phyloP scores from a whole-genome alignment of 225 moss, liverwort and hornwort genomes.

The Sphagnum contortum region DNA sequence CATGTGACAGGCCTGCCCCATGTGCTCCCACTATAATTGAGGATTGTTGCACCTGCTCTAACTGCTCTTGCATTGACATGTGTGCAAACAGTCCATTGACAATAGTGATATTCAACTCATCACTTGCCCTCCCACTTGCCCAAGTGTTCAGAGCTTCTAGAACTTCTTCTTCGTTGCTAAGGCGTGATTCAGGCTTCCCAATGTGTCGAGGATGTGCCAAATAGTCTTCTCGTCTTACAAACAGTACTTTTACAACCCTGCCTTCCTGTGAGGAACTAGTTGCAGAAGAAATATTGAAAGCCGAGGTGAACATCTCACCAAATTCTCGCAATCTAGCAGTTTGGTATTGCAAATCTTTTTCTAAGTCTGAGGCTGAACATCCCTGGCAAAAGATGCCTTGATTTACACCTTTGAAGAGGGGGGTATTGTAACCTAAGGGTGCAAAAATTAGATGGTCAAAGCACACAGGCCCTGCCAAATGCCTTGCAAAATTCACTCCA shows the following conservation, averaged over 20 bases:
- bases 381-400: constrained; percentile 15
- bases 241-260: constrained; percentile 48
- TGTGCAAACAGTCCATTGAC: constrained; percentile 83
- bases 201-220: constrained; percentile 91
- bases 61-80: constrained; percentile 64
- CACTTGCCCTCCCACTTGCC: constrained; percentile 22
- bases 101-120: constrained; percentile 30
- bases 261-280: not conserved
- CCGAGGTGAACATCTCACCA: constrained; percentile 65
- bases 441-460: constrained; percentile 93
- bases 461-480: constrained; percentile 71
- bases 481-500: constrained; percentile 67
- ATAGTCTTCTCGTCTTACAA: constrained; percentile 86
- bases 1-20: constrained; percentile 87
- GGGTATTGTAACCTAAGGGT: constrained; percentile 82
- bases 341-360: constrained; percentile 14
- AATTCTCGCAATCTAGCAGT: constrained; percentile 81
- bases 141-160: constrained; percentile 45
- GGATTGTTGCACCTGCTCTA: constrained; percentile 54
- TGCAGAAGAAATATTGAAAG: constrained; percentile 33
- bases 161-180: constrained; percentile 75
- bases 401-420: constrained; percentile 65
- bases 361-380: constrained; percentile 30
- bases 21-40: constrained; percentile 86
- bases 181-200: constrained; percentile 83